Conservation (phyloP, 2,329 filamentous ascomycete genomes). For the Didymella exigua region DNA sequence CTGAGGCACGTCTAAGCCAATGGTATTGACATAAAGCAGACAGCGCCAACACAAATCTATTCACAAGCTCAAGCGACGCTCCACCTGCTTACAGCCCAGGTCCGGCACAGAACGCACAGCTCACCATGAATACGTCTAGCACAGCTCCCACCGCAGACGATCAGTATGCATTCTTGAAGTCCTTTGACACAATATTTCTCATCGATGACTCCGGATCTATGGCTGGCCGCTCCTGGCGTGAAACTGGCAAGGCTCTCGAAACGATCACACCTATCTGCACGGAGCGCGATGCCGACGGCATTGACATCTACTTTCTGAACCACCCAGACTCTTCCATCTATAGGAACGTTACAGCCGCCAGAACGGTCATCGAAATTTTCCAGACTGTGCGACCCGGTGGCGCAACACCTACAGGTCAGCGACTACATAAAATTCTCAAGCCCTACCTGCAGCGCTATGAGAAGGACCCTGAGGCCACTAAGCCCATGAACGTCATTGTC, state of each 20-base stretch:
- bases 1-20: background rate
- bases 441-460: constrained; percentile 70
- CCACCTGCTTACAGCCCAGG: constrained; percentile 51
- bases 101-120: constrained; percentile 22
- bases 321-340: constrained; percentile 65
- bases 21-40: constrained; percentile 24
- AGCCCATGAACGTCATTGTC: constrained; percentile 88
- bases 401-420: constrained; percentile 74
- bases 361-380: constrained; percentile 72
- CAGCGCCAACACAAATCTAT: constrained; percentile 35
- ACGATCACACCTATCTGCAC: constrained; percentile 84
- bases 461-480: constrained; percentile 58
- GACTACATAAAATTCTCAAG: constrained; percentile 72
- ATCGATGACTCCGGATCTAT: constrained; percentile 94
- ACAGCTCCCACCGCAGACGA: constrained; percentile 58
- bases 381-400: constrained; percentile 66
- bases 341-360: constrained; percentile 64
- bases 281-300: constrained; percentile 76
- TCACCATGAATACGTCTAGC: constrained; percentile 1
- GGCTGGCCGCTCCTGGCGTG: constrained; percentile 75
- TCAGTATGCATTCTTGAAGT: constrained; percentile 73
- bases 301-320: constrained; percentile 93
- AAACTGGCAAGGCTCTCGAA: constrained; percentile 72
- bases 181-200: constrained; percentile 87
- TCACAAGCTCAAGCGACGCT: constrained; percentile 44